A percentile compares a stretch with the other conserved stretches of the same genome.
Evolutionary conservation across 2,329 filamentous ascomycete species (phyloP).

Genomic region (Cercospora zeae-maydis): DNA sequence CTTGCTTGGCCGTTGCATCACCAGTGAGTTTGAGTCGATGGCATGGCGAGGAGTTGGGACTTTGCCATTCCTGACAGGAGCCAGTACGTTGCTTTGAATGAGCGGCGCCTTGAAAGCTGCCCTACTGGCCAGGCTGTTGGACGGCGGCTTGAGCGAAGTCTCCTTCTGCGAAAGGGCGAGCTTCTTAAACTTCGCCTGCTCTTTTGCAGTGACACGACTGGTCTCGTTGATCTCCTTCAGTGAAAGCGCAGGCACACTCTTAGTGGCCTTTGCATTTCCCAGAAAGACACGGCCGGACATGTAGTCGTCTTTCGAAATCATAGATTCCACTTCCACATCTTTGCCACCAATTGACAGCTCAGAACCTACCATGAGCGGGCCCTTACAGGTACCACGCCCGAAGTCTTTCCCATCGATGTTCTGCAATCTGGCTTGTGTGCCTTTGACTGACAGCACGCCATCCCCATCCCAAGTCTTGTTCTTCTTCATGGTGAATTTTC

Average conservation of each 20-base stretch:
- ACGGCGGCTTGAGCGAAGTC: constrained; percentile 37
- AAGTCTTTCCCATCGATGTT: constrained; percentile 62
- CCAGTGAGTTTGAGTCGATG: constrained; percentile 57
- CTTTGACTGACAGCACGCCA: constrained; percentile 57
- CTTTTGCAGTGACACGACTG: constrained; percentile 30
- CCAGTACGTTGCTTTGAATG: constrained; percentile 44
- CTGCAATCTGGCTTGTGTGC: constrained; percentile 58
- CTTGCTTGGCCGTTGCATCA: constrained; percentile 60
- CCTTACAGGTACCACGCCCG: constrained; percentile 55
- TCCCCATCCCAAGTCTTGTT: constrained; percentile 77
- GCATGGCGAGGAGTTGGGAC: constrained; percentile 63
- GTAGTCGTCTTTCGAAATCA: constrained; percentile 57
- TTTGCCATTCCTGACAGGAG: constrained; percentile 44
- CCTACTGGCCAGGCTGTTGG: constrained; percentile 39
- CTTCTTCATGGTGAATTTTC: constrained; percentile 67
- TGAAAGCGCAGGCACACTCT: constrained; percentile 26
- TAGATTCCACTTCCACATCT: constrained; percentile 64
- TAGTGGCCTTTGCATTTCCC: constrained; percentile 25
- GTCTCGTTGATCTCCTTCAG: constrained; percentile 30
- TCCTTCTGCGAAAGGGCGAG: constrained; percentile 41
- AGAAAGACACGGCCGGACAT: constrained; percentile 32
- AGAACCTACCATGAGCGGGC: constrained; percentile 58
- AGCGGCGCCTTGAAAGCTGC: constrained; percentile 59
- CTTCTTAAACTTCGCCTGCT: constrained; percentile 34
- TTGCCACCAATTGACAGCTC: constrained; percentile 62